These are phyloP conservation scores for Eucalyptus erythrocorys DNA, from an alignment of 345 rosid genomes.

Conservation along the genomic window DNA sequence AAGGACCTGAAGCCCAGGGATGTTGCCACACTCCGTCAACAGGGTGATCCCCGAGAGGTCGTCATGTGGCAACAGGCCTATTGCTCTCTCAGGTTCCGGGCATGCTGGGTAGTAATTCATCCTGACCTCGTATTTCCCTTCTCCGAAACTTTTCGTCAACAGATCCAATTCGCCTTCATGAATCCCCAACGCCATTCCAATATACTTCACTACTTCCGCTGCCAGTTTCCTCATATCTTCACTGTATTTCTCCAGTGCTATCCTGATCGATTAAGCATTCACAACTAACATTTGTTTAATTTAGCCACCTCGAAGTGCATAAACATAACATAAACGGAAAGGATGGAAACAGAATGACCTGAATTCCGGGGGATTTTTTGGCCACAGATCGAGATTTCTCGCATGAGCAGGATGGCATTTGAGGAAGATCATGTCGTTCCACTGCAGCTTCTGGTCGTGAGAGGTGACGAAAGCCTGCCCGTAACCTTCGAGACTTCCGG, in stretches of 20 bases:
- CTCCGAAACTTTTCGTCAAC: neutral
- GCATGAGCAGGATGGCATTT: neutral
- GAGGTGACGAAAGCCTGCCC: constrained; percentile 20
- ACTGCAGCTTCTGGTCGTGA: constrained; percentile 8
- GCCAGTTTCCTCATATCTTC: constrained; percentile 3
- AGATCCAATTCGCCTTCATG: neutral
- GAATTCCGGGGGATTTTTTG: constrained; percentile 1
- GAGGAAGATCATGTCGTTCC: constrained; percentile 19
- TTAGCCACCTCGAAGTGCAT: neutral
- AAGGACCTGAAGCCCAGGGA: constrained; percentile 2
- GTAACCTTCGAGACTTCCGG: constrained; percentile 13
- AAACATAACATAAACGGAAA: neutral
- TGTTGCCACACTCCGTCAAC: neutral
- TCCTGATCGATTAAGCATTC: neutral
- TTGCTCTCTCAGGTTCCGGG: neutral
- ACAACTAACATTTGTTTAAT: neutral
- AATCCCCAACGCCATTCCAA: constrained; percentile 1
- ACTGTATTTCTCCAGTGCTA: neutral
- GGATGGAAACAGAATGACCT: neutral
- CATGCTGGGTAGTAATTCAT: constrained; percentile 8
- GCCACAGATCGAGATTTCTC: constrained; percentile 9
- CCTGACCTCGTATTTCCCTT: neutral
- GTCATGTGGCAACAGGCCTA: neutral
- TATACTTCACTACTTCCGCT: neutral
- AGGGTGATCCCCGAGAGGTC: constrained; percentile 5